Percentiles rank a stretch among this genome's conserved stretches.
Evolutionary conservation across 2,329 filamentous ascomycete genomes (phyloP).

Genomic region (Ophiosphaerella korrae): DNA sequence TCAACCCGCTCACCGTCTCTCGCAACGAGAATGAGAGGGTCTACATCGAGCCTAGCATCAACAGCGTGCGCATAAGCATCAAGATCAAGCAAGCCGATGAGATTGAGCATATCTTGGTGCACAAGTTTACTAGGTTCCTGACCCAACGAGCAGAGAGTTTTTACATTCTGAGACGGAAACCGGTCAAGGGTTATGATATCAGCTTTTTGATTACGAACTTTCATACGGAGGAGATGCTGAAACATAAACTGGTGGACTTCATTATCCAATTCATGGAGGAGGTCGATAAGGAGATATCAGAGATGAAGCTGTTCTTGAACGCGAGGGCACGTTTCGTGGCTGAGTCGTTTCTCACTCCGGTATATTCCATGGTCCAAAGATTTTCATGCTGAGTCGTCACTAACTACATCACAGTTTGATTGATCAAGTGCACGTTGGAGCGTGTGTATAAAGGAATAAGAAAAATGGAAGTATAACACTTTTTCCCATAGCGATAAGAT

Average conservation of each 20-base stretch:
- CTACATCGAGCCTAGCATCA: slow-evolving; percentile 93
- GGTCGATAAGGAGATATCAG: slow-evolving; percentile 99
- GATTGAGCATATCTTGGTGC: slow-evolving; percentile 96
- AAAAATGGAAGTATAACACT: not conserved
- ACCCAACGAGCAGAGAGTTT: slow-evolving; percentile 96
- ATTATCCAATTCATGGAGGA: slow-evolving; percentile 99
- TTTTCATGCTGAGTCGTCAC: not conserved
- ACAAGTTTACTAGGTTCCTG: slow-evolving; percentile 97
- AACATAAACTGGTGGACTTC: slow-evolving; percentile 98
- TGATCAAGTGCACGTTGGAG: slow-evolving; percentile 22
- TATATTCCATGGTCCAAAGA: slow-evolving; percentile 50
- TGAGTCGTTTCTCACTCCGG: slow-evolving; percentile 95
- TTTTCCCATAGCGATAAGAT: not conserved
- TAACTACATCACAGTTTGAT: slow-evolving; percentile 25
- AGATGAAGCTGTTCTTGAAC: slow-evolving; percentile 99
- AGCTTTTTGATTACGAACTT: slow-evolving; percentile 99
- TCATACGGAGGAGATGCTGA: slow-evolving; percentile 97
- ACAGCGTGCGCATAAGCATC: slow-evolving; percentile 96
- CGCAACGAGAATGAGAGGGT: slow-evolving; percentile 98
- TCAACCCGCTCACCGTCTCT: slow-evolving; percentile 88
- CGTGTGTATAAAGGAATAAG: not conserved
- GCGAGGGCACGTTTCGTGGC: slow-evolving; percentile 96
- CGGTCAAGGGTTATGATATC: slow-evolving; percentile 98
- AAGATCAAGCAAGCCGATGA: slow-evolving; percentile 99
- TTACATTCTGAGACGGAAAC: slow-evolving; percentile 93